A percentile compares a stretch with the other conserved stretches of the same genome.
Evolutionary conservation across 352 stramenopile genomes (phyloP).

Genomic region (Peronospora destructor): DNA sequence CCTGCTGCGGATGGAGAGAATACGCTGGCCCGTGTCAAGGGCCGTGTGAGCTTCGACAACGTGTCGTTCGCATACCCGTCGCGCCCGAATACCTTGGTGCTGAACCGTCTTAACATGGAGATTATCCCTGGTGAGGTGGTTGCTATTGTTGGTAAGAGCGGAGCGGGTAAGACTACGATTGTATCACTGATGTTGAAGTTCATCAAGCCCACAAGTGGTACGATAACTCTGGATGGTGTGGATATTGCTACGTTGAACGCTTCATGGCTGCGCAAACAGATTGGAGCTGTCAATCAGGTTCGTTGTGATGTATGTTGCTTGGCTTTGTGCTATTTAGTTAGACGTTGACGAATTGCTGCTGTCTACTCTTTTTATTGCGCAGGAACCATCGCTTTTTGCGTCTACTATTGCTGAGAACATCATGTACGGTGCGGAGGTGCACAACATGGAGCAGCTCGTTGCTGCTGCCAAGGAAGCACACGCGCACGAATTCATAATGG

Average conservation of each 20-base stretch:
- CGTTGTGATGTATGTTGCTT: conserved; percentile 3
- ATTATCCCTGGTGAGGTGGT: conserved; percentile 77
- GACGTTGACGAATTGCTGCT: conserved; percentile 14
- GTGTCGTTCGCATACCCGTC: conserved; percentile 83
- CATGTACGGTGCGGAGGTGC: conserved; percentile 55
- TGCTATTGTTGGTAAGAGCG: conserved; percentile 81
- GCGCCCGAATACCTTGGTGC: conserved; percentile 56
- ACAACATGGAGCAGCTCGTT: conserved; percentile 51
- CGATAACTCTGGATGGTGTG: conserved; percentile 61
- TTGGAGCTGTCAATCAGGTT: conserved; percentile 80
- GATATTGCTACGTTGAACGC: conserved; percentile 61
- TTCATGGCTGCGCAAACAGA: conserved; percentile 73
- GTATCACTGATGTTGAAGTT: conserved; percentile 78
- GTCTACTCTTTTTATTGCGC: not conserved
- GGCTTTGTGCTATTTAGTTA: not conserved
- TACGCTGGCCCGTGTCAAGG: conserved; percentile 44
- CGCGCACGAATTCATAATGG: conserved; percentile 72
- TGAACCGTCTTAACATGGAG: conserved; percentile 56
- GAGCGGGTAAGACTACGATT: conserved; percentile 80
- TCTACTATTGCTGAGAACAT: conserved; percentile 84
- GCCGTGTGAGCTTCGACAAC: conserved; percentile 67
- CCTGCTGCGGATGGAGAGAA: conserved; percentile 32
- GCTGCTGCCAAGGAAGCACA: conserved; percentile 63
- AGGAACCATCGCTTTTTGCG: conserved; percentile 76
- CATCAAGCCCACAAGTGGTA: conserved; percentile 47